Base-by-base conservation (phyloP, 176 grass and related monocot genomes). In the Carex parvula region DNA sequence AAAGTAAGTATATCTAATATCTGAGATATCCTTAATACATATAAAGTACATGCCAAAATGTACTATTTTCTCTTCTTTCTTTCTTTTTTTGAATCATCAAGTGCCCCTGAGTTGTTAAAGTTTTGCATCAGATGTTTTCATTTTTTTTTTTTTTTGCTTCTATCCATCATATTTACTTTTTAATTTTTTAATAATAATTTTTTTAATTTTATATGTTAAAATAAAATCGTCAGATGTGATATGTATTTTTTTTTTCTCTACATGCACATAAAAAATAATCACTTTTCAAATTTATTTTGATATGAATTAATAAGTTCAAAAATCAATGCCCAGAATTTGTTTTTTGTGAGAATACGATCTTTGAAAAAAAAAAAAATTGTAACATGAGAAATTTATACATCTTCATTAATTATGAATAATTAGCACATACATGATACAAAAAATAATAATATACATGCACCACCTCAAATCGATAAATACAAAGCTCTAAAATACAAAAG, bases 371-470 rank as follows among this genome's bases (percentile, higher is more conserved):
- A 1, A 5, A 68, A 54, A 54, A 52, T 52, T 79, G 68, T 0
- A 71, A 3, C 32, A 37, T 12, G 46, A 33, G 16, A 60, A 56
- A 63, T 62, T 16, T 60, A 33, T 29, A 81, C 2, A 80, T 60
- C 33, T 41, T 59, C 52, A 79, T 79, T 35, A 58, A 79, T 35
- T 58, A 60, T 62, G 30, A 4, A 71, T 46, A 58, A 81, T 60
- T 60, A 39, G n/a, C 54, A 61, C 79, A 81, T 63, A 57, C 79
- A 81, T 81, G 59, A 62, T 81, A 81, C 76, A 60, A 79, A 58
- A 76, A 75, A 80, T n/a, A 80, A 60, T 8, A 69, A 69, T 18
- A 71, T 46, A 71, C 78, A 81, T 58, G 30, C 35, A 81, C 79
- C 79, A 81, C 79, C 63, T 81, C 79, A 81, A 62, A 60, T 80